Conservation (phyloP, 345 rosid species). For the Rhodomyrtus tomentosa region DNA sequence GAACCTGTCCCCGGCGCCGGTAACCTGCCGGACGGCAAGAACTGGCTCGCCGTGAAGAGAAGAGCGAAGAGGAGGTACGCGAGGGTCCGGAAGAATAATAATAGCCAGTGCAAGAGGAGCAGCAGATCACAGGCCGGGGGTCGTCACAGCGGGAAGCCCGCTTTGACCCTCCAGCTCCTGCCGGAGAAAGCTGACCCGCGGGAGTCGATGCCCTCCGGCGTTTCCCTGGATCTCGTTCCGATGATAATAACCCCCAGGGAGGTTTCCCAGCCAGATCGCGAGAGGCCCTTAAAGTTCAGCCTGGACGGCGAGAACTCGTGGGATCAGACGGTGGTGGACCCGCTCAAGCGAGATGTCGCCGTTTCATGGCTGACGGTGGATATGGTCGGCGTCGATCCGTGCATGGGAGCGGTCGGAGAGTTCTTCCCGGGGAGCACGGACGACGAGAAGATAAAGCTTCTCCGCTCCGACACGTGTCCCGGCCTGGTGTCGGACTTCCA, state of each 20-base stretch:
- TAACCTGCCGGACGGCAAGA: conserved; percentile 5
- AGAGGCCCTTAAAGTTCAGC: neutral
- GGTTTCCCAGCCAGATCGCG: neutral
- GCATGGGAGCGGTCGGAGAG: conserved; percentile 19
- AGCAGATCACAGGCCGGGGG: neutral
- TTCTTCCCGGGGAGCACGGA: conserved; percentile 18
- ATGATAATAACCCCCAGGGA: conserved; percentile 1
- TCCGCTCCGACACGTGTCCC: conserved; percentile 63
- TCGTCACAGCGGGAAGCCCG: neutral
- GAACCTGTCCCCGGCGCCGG: conserved; percentile 5
- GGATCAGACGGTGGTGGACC: conserved; percentile 12
- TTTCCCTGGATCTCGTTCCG: neutral
- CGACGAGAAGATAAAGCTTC: conserved; percentile 29
- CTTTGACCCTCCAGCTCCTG: conserved; percentile 45
- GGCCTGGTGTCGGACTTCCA: conserved; percentile 47
- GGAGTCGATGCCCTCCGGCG: neutral
- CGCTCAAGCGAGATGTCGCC: conserved; percentile 10
- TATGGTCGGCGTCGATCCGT: conserved; percentile 36
- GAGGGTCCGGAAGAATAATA: conserved; percentile 42
- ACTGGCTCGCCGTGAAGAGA: conserved; percentile 8
- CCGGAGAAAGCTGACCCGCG: conserved; percentile 24
- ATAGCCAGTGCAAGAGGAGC: conserved; percentile 4
- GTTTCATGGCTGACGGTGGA: conserved; percentile 49
- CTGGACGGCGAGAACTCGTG: neutral
- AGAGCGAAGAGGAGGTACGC: conserved; percentile 63